Conservation (phyloP, 2,329 filamentous ascomycete genomes). For the Penicillium occitanis region DNA sequence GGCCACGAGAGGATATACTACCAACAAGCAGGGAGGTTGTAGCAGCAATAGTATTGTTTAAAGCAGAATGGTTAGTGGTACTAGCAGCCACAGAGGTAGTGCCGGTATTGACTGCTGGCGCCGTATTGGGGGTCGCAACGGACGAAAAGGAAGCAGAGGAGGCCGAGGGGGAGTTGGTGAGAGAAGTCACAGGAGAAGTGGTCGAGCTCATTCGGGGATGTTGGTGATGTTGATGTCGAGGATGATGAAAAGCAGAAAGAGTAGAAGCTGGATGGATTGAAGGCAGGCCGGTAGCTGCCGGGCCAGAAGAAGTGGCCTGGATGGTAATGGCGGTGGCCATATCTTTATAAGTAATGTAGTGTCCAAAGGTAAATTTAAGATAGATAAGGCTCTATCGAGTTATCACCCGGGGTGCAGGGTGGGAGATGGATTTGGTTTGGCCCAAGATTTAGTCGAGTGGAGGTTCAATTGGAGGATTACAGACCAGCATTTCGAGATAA, state of each 20-base stretch:
- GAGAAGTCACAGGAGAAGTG: slow-evolving; percentile 29
- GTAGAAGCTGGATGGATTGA: slow-evolving; percentile 25
- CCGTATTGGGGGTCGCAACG: slow-evolving; percentile 24
- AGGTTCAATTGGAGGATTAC: slow-evolving; percentile 11
- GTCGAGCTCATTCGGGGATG: slow-evolving; percentile 26
- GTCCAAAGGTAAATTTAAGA: not conserved
- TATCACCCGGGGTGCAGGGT: slow-evolving; percentile 1
- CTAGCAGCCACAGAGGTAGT: slow-evolving; percentile 21
- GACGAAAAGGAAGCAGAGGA: slow-evolving; percentile 27
- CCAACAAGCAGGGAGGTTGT: slow-evolving; percentile 21
- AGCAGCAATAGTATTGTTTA: not conserved
- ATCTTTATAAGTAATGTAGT: slow-evolving; percentile 10
- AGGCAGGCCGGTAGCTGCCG: slow-evolving; percentile 29
- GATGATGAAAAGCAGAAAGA: slow-evolving; percentile 27
- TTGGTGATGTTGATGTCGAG: slow-evolving; percentile 18
- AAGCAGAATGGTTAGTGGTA: slow-evolving; percentile 26
- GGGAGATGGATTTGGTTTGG: not conserved
- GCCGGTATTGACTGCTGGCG: not conserved
- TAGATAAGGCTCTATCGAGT: slow-evolving; percentile 7
- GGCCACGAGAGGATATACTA: slow-evolving; percentile 30
- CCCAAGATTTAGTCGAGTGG: slow-evolving; percentile 7
- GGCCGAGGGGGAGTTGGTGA: slow-evolving; percentile 24
- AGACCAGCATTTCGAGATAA: slow-evolving; percentile 11
- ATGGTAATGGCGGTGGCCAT: slow-evolving; percentile 45
- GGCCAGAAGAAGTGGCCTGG: slow-evolving; percentile 36